Evolutionary conservation across 495 filamentous ascomycete genomes (phyloP).

Genomic region (Xylaria venustula): DNA sequence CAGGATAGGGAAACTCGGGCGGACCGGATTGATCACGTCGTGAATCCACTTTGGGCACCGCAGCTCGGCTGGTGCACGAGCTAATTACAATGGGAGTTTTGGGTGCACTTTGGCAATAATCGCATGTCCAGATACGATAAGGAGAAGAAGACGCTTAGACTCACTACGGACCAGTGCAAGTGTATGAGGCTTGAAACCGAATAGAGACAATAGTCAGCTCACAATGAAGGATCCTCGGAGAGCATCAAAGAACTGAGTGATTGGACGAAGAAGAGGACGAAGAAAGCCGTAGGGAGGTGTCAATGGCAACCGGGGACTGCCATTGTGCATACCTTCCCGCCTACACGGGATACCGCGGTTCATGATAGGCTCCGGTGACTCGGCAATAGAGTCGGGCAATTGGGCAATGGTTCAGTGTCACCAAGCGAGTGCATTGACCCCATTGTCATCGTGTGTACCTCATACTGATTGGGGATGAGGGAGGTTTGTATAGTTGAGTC

Average conservation of each 20-base stretch:
- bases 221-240: too few species aligned
- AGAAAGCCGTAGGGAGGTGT: too few species aligned
- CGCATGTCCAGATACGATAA: background rate
- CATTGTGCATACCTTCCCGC: too few species aligned
- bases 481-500: background rate
- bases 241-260: too few species aligned
- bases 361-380: background rate
- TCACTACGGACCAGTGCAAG: background rate
- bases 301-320: too few species aligned
- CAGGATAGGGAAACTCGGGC: slow-evolving; percentile 25
- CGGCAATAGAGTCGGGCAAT: background rate
- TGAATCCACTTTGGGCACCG: slow-evolving; percentile 24
- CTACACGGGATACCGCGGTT: background rate
- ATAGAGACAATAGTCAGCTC: too few species aligned
- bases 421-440: background rate
- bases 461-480: background rate
- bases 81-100: background rate
- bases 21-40: background rate
- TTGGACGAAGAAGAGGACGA: too few species aligned
- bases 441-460: background rate
- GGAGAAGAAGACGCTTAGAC: background rate
- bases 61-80: slow-evolving; percentile 4
- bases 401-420: background rate
- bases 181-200: background rate
- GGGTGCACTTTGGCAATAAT: background rate